Base-by-base conservation (phyloP, 169 alveolate genomes). In the Plasmodium inui region DNA sequence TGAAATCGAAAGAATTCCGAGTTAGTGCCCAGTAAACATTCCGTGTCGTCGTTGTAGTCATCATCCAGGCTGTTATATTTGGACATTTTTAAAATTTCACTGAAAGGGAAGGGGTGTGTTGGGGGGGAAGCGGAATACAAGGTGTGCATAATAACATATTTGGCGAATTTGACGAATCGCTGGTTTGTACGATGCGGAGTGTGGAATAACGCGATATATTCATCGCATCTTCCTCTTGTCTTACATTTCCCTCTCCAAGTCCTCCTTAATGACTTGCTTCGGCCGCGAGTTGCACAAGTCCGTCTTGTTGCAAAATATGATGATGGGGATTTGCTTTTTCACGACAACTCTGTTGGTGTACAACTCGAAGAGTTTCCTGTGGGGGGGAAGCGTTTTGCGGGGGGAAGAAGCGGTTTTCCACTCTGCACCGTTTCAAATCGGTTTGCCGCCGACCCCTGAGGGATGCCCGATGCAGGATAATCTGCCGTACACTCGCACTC, bases 31-130 rank as follows among this genome's bases (percentile, higher is more conserved):
- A 85, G 37, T 2, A 85, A 85, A 30, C 79, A 50, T 55, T 85
- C 93, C 19, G 85, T 74, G 44, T 85, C 93, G 6, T 85, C 93
- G 67, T 74, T 85, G 34, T 34, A 22, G 44, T 85, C 93, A 17
- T 85, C 93, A 6, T 85, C 93, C 30, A 85, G 93, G 10, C 67
- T 44, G 37, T 85, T 85, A 67, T 85, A 85, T 74, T 85, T 85
- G n/a, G 93, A 85, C 93, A 85, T 85, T 32, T 85, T 85, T 57
- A 85, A 85, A 85, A 85, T 85, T 85, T 85, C 93, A 6, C 93
- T 85, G 46, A 17, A 85, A 74, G n/a, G 17, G 14, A n/a, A n/a
- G 22, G 55, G 4, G 55, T 72, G 9, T 46, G 10, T 22, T 17
- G 9, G 37, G 19, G 10, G 10, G 6, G 30, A 17, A 26, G 41